phyloP scores from a whole-genome alignment of 495 filamentous ascomycete species.

The Aeminium ludgeri region DNA sequence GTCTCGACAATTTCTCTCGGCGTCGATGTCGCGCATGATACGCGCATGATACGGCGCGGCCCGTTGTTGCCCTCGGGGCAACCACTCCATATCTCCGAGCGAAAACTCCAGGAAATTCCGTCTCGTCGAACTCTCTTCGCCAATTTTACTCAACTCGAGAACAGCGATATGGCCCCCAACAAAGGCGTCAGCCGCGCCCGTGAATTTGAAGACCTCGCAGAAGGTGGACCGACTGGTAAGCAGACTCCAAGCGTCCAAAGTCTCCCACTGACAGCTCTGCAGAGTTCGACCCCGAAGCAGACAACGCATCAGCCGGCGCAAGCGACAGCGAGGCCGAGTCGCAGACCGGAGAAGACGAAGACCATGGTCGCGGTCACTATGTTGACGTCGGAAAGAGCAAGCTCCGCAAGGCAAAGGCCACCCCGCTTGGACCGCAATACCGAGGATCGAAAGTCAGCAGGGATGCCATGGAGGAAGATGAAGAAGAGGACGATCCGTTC shows the following conservation, averaged over 20 bases:
- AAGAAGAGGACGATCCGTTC: conserved; percentile 29
- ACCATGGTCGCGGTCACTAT: conserved; percentile 66
- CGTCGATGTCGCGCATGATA: too few relatives aligned
- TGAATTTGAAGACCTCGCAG: conserved; percentile 1
- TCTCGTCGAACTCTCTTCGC: too few relatives aligned
- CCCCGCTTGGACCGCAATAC: conserved; percentile 63
- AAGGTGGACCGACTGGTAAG: conserved; percentile 17
- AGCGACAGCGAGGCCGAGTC: conserved; percentile 39
- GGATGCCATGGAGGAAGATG: conserved; percentile 37
- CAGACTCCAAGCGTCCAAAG: neutral
- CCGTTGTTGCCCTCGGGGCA: too few relatives aligned
- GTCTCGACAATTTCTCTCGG: too few relatives aligned
- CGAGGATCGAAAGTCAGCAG: conserved; percentile 63
- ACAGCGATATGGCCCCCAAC: conserved; percentile 3
- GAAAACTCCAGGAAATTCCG: too few relatives aligned
- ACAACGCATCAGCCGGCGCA: conserved; percentile 34
- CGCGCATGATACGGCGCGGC: too few relatives aligned
- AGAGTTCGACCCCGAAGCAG: conserved; percentile 80
- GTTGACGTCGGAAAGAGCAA: conserved; percentile 68
- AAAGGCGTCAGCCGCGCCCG: conserved; percentile 1
- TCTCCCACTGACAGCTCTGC: conserved; percentile 6
- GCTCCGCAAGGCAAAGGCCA: conserved; percentile 53
- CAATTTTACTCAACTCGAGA: too few relatives aligned
- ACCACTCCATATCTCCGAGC: too few relatives aligned
- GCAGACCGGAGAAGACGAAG: conserved; percentile 27